phyloP scores from a whole-genome alignment of 257 asterid species.

The Jaltomata sinuosa region DNA sequence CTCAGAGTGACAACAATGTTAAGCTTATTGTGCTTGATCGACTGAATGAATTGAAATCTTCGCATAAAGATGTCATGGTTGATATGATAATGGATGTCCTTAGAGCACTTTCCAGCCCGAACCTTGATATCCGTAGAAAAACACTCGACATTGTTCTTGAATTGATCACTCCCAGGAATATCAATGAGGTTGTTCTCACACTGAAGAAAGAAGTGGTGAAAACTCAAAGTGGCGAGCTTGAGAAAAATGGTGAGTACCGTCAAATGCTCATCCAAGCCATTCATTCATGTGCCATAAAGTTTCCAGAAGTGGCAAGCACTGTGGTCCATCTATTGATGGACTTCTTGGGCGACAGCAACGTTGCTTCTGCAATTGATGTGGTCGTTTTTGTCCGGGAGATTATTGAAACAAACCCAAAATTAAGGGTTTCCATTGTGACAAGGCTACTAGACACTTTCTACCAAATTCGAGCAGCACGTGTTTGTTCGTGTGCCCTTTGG shows the following conservation, averaged over 20 bases:
- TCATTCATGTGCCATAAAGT: constrained; percentile 90
- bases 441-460: constrained; percentile 85
- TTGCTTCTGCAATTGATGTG: constrained; percentile 88
- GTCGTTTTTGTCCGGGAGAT: constrained; percentile 82
- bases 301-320: constrained; percentile 97
- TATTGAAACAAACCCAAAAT: constrained; percentile 82
- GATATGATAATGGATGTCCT: constrained; percentile 92
- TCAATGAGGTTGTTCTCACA: constrained; percentile 82
- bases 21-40: constrained; percentile 90
- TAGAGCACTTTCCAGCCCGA: constrained; percentile 87
- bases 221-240: constrained; percentile 87
- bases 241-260: constrained; percentile 88
- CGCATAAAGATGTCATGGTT: constrained; percentile 74
- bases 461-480: constrained; percentile 91
- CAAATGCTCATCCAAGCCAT: constrained; percentile 98
- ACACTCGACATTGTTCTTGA: constrained; percentile 92
- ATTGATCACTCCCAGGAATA: constrained; percentile 74
- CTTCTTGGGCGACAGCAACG: constrained; percentile 91
- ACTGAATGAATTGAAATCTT: constrained; percentile 66
- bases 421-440: constrained; percentile 82
- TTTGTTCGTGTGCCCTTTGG: constrained; percentile 94
- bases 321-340: constrained; percentile 96
- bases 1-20: constrained; percentile 89
- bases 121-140: constrained; percentile 79
- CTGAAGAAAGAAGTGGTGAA: constrained; percentile 92